Conservation (phyloP, 1,139 yeast genomes). For the Maudiozyma humilis region DNA sequence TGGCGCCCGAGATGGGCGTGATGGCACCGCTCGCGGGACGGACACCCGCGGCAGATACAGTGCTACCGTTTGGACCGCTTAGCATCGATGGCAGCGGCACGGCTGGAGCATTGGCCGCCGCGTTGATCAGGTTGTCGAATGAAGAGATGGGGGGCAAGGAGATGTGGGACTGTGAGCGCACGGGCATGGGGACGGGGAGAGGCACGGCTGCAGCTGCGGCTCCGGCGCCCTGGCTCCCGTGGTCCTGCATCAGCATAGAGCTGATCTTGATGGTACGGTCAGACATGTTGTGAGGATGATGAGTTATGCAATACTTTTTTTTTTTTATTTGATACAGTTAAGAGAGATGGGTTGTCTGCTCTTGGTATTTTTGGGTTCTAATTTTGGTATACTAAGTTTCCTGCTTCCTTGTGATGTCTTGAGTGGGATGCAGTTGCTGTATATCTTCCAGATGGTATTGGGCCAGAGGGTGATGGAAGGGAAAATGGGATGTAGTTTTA, state of each 20-base stretch:
- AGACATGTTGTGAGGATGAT: not conserved
- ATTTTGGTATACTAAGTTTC: no score
- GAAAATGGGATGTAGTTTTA: no score
- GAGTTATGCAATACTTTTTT: not conserved
- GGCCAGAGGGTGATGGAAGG: no score
- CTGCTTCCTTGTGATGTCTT: no score
- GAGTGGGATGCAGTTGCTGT: no score
- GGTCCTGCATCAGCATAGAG: not conserved
- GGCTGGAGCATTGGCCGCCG: constrained; percentile 7
- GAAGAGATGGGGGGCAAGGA: constrained; percentile 28
- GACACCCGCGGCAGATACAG: no score
- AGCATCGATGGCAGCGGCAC: not conserved
- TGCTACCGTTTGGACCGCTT: no score
- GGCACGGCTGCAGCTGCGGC: not conserved
- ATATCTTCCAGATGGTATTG: no score
- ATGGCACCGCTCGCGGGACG: no score
- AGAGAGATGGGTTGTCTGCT: no score
- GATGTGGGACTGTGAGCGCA: constrained; percentile 8
- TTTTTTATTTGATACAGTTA: not conserved
- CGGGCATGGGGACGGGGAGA: not conserved
- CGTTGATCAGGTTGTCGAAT: constrained; percentile 19
- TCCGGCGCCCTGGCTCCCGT: not conserved
- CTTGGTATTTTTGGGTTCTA: no score
- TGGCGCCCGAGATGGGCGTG: no score
- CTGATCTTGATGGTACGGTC: constrained; percentile 1